Conservation (phyloP, 495 filamentous ascomycete genomes). For the Rhypophila decipiens region DNA sequence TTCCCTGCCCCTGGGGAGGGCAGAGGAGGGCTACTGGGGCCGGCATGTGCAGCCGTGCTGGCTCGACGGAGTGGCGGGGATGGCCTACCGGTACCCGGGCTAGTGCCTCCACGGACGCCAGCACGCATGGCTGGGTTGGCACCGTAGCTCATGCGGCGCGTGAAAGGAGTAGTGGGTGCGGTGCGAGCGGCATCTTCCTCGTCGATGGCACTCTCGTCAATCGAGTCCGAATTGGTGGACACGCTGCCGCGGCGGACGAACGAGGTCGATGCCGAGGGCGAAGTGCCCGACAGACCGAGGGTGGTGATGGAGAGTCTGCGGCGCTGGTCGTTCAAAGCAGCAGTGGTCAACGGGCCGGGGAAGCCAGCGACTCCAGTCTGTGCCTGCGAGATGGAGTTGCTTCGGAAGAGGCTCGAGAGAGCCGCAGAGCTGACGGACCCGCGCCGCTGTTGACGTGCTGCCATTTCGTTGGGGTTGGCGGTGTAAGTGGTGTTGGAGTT, state of each 20-base stretch:
- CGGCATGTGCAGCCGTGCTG: constrained; percentile 16
- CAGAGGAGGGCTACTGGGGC: constrained; percentile 19
- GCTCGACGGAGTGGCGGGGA: constrained; percentile 21
- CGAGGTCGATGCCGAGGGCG: constrained; percentile 52
- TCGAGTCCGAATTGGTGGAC: constrained; percentile 65
- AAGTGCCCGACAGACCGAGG: constrained; percentile 70
- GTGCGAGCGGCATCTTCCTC: constrained; percentile 56
- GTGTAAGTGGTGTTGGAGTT: constrained; percentile 27
- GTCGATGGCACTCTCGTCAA: constrained; percentile 82
- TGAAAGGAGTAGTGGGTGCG: constrained; percentile 66
- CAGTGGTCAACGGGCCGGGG: constrained; percentile 60
- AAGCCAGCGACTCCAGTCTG: constrained; percentile 31
- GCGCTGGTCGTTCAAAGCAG: constrained; percentile 63
- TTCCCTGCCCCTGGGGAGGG: constrained; percentile 12
- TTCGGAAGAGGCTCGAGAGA: constrained; percentile 50
- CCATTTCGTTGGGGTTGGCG: constrained; percentile 25
- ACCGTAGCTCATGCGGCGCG: constrained; percentile 84
- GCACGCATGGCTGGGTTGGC: constrained; percentile 71
- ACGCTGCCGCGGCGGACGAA: constrained; percentile 67
- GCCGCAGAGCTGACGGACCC: constrained; percentile 49
- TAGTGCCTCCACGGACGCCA: constrained; percentile 34
- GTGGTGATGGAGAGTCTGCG: constrained; percentile 86
- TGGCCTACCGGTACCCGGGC: constrained; percentile 46
- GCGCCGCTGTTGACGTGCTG: constrained; percentile 40
- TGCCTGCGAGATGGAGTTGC: constrained; percentile 37